A percentile compares a stretch with the other conserved stretches of the same genome.
phyloP scores from a whole-genome alignment of 2,329 filamentous ascomycete genomes.

The Aspergillus pseudonomiae region DNA sequence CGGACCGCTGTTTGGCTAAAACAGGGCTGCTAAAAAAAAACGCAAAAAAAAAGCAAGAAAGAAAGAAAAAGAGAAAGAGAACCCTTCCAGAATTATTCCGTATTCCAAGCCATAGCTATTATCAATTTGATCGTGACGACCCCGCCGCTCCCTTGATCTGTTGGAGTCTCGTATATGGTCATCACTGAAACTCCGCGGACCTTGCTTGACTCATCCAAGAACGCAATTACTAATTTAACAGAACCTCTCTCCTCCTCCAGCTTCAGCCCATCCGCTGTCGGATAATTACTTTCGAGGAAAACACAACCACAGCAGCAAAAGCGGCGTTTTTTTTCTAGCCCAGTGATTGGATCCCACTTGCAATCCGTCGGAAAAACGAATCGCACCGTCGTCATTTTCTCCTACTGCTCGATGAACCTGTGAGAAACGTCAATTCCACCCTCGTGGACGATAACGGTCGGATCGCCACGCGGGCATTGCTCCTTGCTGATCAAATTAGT shows the following conservation, averaged over 20 bases:
- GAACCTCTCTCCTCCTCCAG: background rate
- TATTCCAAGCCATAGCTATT: background rate
- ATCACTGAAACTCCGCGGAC: background rate
- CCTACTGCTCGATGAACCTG: conserved; percentile 21
- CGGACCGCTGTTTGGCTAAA: background rate
- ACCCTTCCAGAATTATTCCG: background rate
- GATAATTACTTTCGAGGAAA: background rate
- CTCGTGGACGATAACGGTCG: conserved; percentile 26
- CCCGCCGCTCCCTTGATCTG: background rate
- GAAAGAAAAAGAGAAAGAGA: background rate
- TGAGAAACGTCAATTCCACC: conserved; percentile 22
- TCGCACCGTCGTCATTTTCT: conserved; percentile 4
- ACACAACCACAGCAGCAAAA: background rate
- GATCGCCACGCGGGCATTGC: conserved; percentile 23
- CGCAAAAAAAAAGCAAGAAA: background rate
- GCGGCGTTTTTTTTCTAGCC: background rate
- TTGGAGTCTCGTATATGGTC: background rate
- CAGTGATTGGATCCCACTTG: conserved; percentile 1
- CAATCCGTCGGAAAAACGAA: background rate
- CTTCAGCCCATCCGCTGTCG: background rate
- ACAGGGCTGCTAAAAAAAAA: background rate
- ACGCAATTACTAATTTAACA: background rate
- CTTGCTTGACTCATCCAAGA: background rate
- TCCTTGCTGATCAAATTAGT: conserved; percentile 15
- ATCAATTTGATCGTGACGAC: background rate